Conservation (phyloP, 768 basidiomycete genomes). For the Boletus coccyginus region DNA sequence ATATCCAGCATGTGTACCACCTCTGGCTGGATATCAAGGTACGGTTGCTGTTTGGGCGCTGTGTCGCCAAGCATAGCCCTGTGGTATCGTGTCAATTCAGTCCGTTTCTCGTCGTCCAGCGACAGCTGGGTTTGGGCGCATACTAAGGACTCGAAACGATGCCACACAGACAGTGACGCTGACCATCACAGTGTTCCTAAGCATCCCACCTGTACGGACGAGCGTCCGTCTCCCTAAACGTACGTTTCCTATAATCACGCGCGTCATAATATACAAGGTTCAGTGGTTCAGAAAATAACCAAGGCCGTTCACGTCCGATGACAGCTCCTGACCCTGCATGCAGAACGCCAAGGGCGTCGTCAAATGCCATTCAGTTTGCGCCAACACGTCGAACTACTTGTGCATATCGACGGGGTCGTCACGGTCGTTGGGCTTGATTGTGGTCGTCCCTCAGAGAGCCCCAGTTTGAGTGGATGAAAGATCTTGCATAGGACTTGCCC, state of each 20-base stretch:
- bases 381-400: conserved; percentile 24
- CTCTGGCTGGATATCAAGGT: background rate
- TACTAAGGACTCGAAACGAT: no score
- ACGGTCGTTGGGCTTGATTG: no score
- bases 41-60: background rate
- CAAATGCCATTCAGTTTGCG: background rate
- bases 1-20: background rate
- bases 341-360: background rate
- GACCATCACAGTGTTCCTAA: background rate
- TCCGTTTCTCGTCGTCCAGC: background rate
- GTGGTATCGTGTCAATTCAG: background rate
- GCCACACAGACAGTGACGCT: background rate
- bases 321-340: background rate
- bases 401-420: conserved; percentile 19
- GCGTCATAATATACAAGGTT: background rate
- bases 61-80: background rate
- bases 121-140: no score
- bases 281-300: background rate
- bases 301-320: background rate
- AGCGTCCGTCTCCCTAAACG: conserved; percentile 26
- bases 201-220: conserved; percentile 26
- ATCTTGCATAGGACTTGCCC: background rate
- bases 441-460: conserved; percentile 15
- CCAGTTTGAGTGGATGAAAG: background rate
- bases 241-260: background rate